Conservation (phyloP, 176 grass and related monocot genomes). For the Musa schizocarpa region DNA sequence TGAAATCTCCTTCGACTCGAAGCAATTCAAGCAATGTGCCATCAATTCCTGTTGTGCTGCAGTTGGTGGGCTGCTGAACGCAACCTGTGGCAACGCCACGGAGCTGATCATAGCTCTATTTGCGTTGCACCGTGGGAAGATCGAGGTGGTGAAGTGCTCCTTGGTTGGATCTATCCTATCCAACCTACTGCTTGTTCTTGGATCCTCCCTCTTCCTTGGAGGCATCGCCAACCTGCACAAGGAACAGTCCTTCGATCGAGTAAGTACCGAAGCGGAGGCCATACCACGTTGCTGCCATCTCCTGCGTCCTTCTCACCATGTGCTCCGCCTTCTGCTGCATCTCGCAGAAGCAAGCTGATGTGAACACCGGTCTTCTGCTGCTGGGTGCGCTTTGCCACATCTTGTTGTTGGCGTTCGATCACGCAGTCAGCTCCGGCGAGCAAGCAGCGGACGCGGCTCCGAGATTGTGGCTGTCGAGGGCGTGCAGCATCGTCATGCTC, state of each 20-base stretch:
- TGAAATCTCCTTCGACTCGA: neutral
- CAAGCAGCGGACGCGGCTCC: slow-evolving; percentile 15
- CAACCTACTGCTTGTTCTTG: slow-evolving; percentile 88
- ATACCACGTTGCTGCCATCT: neutral
- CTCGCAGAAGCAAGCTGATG: slow-evolving; percentile 52
- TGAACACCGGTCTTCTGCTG: slow-evolving; percentile 57
- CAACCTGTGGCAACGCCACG: slow-evolving; percentile 91
- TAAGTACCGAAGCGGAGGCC: slow-evolving; percentile 4
- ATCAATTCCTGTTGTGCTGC: neutral
- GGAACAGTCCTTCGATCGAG: slow-evolving; percentile 51
- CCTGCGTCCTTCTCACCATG: neutral
- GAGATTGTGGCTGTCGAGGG: slow-evolving; percentile 52
- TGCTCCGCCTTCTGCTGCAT: neutral
- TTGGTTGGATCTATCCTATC: slow-evolving; percentile 84
- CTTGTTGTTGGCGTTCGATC: slow-evolving; percentile 45
- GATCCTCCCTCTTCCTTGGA: slow-evolving; percentile 71
- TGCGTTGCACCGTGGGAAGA: slow-evolving; percentile 55
- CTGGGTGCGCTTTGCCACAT: slow-evolving; percentile 70
- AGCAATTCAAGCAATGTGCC: neutral
- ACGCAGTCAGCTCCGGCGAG: slow-evolving; percentile 30
- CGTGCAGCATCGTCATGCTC: slow-evolving; percentile 82
- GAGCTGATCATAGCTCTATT: slow-evolving; percentile 93
- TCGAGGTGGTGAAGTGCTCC: slow-evolving; percentile 85
- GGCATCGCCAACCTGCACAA: slow-evolving; percentile 51
- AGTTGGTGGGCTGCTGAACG: slow-evolving; percentile 93